Evolutionary conservation across 805 yeast species (phyloP).

Genomic region (Kodamaea jinghongensis): DNA sequence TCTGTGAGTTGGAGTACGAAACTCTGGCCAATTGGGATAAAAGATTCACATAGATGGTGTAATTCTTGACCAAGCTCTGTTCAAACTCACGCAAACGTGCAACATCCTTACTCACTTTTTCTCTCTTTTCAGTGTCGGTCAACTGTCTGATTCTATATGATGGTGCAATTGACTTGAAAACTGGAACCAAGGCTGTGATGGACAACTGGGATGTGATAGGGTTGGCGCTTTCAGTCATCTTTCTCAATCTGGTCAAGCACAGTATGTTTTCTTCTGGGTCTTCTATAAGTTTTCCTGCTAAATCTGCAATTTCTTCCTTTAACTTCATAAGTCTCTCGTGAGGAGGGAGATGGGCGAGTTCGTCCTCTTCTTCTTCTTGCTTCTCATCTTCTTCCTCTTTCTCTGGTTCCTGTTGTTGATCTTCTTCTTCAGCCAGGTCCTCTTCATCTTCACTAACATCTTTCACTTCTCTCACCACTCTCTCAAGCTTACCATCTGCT

Average conservation of each 20-base stretch:
- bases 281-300: conserved; percentile 75
- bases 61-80: conserved; percentile 68
- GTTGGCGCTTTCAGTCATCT: conserved; percentile 67
- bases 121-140: conserved; percentile 75
- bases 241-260: conserved; percentile 61
- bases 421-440: conserved; percentile 11
- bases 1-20: conserved; percentile 36
- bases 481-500: conserved; percentile 68
- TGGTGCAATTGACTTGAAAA: conserved; percentile 83
- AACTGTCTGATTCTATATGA: conserved; percentile 83
- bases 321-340: conserved; percentile 55
- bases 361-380: conserved; percentile 34
- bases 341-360: conserved; percentile 47
- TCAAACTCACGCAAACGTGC: conserved; percentile 76
- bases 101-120: conserved; percentile 81
- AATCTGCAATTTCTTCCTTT: conserved; percentile 80
- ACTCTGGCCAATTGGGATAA: conserved; percentile 44
- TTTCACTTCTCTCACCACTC: conserved; percentile 47
- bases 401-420: conserved; percentile 16
- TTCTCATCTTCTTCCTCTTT: conserved; percentile 21
- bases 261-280: conserved; percentile 84
- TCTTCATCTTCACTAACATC: conserved; percentile 21
- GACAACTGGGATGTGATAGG: conserved; percentile 68
- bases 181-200: conserved; percentile 75
- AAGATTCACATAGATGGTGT: conserved; percentile 61